Evolutionary conservation across 2,329 filamentous ascomycete genomes (phyloP).

Genomic region (Ophiostoma pallidulum): DNA sequence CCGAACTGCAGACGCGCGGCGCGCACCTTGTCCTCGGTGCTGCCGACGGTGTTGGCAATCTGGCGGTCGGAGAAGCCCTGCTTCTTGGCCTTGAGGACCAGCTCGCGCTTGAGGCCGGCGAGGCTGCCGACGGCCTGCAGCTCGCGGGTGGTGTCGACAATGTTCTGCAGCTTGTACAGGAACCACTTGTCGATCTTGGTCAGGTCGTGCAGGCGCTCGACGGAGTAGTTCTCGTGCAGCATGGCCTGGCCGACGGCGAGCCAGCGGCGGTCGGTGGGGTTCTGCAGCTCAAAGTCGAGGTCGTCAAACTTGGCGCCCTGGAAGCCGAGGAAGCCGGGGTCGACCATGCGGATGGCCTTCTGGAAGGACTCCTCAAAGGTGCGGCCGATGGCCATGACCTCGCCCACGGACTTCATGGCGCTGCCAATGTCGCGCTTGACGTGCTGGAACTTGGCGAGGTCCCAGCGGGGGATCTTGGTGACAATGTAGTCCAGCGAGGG

Average conservation of each 20-base stretch:
- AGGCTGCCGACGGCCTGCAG: constrained; percentile 77
- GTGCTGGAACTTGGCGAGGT: constrained; percentile 97
- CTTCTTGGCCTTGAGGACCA: constrained; percentile 89
- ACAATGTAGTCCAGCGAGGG: constrained; percentile 96
- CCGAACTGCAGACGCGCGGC: constrained; percentile 75
- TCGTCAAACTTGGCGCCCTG: constrained; percentile 93
- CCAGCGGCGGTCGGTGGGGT: constrained; percentile 95
- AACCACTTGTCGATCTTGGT: constrained; percentile 99
- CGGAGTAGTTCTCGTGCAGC: constrained; percentile 91
- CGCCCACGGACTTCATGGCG: constrained; percentile 97
- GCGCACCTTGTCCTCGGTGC: constrained; percentile 82
- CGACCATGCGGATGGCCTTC: constrained; percentile 95
- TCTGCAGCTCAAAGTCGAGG: constrained; percentile 78
- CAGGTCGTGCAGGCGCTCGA: constrained; percentile 83
- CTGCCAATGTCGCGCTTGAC: constrained; percentile 96
- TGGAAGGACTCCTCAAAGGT: constrained; percentile 99
- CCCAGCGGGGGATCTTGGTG: constrained; percentile 97
- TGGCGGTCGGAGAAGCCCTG: constrained; percentile 95
- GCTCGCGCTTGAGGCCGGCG: constrained; percentile 76
- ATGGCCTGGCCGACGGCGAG: constrained; percentile 95
- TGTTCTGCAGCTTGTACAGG: constrained; percentile 94
- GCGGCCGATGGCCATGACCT: constrained; percentile 98
- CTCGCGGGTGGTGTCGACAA: constrained; percentile 81
- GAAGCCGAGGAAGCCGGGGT: constrained; percentile 84
- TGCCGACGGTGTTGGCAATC: constrained; percentile 77